Evolutionary conservation across 1,284 basidiomycete genomes (phyloP), one percentile per base, ranked within the genome.

Genomic region (Cerioporus squamosus): DNA sequence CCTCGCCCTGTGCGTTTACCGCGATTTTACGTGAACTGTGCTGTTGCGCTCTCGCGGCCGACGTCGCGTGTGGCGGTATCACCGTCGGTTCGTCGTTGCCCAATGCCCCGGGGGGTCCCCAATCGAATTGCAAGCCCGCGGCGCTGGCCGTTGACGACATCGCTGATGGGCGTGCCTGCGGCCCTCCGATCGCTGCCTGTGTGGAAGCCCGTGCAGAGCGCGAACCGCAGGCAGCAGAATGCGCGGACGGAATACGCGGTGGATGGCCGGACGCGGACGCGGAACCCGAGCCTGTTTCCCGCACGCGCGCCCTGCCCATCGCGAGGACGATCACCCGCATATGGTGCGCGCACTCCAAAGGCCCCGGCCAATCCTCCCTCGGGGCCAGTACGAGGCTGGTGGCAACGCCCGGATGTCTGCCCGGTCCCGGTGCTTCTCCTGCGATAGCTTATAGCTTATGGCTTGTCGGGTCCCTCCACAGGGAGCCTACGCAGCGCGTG

Each of bases 251-350:
- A 22, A 31, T 24, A 15, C 46, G 29, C 26, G 31, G 40, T 42
- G 33, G 33, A 15, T 12, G 33, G 33, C 33, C 33, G 29, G 45
- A 36, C 45, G 45, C 45, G 45, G 45, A 47, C 18, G 31, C 45
- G 29, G 45, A 33, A 4, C 40, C 40, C n/a, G 40, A 42, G 40
- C 40, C 40, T 31, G 46, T 45, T 31, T 46, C 45, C 40, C 23
- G 40, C 33, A 36, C 33, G 44, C 39, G 38, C 40, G 17, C n/a
- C 23, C 9, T 33, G 17, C n/a, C 31, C 40, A 63, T 63, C 61
- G 44, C 55, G 7, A 44, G 50, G 61, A 58, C 61, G 61, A 63
- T 63, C 61, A 55, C 46, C 61, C 61, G 12, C 10, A 58, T 50
- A 53, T 40, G 61, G 61, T 50, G 33, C 44, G 26, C 51, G 22